A percentile compares a stretch with the other conserved stretches of the same genome.
Conservation (phyloP, 1,139 yeast genomes). For the Debaryomyces nepalensis region DNA sequence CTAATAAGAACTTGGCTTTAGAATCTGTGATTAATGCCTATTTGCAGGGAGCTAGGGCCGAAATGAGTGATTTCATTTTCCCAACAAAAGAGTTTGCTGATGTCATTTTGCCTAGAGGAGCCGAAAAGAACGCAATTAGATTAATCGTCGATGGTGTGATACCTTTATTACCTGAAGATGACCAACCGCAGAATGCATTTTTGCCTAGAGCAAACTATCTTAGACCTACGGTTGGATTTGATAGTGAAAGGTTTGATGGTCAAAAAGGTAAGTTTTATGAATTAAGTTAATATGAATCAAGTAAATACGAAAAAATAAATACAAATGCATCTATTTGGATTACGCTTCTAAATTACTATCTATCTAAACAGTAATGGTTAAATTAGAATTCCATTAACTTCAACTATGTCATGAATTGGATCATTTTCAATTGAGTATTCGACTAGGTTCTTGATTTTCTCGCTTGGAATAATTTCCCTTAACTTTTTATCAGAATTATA, state of each 20-base stretch:
- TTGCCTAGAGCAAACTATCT: slow-evolving; percentile 22
- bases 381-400: slow-evolving; percentile 21
- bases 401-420: slow-evolving; percentile 49
- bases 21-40: slow-evolving; percentile 62
- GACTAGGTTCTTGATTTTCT: slow-evolving; percentile 39
- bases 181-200: slow-evolving; percentile 21
- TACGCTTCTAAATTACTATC: slow-evolving; percentile 10
- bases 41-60: slow-evolving; percentile 69
- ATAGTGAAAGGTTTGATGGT: slow-evolving; percentile 47
- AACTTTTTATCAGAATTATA: slow-evolving; percentile 63
- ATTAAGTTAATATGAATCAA: slow-evolving; percentile 39
- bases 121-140: slow-evolving; percentile 62
- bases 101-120: slow-evolving; percentile 77
- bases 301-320: too few relatives aligned
- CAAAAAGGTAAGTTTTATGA: slow-evolving; percentile 59
- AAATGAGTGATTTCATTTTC: slow-evolving; percentile 72
- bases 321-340: slow-evolving; percentile 10
- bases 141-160: slow-evolving; percentile 77
- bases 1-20: slow-evolving; percentile 35
- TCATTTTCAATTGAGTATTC: slow-evolving; percentile 49
- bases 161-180: slow-evolving; percentile 37
- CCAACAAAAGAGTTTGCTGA: slow-evolving; percentile 85
- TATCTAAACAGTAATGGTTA: slow-evolving; percentile 14
- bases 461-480: slow-evolving; percentile 54
- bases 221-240: slow-evolving; percentile 38